Evolutionary conservation across 1,284 basidiomycete genomes (phyloP).

Genomic region (Ustanciosporium gigantosporum): DNA sequence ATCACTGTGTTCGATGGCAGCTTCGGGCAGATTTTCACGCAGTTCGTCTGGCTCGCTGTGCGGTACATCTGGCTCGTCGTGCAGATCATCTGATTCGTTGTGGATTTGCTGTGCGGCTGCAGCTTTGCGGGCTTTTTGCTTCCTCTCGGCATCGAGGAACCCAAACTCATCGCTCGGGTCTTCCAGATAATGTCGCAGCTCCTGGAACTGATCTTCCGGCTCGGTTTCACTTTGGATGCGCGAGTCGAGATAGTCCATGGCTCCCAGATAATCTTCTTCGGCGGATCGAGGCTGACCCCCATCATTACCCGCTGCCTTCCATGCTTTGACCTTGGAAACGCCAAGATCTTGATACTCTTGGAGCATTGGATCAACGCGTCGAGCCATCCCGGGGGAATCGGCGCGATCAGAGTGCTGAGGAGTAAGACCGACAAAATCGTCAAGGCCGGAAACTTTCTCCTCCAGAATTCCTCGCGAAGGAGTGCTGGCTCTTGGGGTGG

Average conservation of each 20-base stretch:
- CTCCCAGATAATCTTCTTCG: no score
- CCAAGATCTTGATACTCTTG: constrained; percentile 17
- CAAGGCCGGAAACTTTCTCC: neutral
- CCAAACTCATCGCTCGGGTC: constrained; percentile 30
- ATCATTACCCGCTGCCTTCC: constrained; percentile 28
- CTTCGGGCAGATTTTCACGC: no score
- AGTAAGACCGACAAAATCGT: neutral
- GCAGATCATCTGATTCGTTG: neutral
- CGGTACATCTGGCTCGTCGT: neutral
- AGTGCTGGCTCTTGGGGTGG: no score
- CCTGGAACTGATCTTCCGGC: neutral
- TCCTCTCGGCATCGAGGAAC: constrained; percentile 16
- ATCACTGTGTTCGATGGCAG: constrained; percentile 19
- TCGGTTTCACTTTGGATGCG: neutral
- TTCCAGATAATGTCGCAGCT: neutral
- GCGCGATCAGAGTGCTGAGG: neutral
- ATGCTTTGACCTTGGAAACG: constrained; percentile 30
- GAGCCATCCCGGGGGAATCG: constrained; percentile 19
- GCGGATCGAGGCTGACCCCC: no score
- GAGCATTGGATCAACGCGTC: constrained; percentile 12
- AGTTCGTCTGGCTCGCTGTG: no score
- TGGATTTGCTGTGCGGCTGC: neutral
- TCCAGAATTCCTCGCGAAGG: no score
- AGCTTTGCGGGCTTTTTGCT: neutral
- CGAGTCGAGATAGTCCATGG: neutral